Percentiles rank a stretch among this genome's conserved stretches.
Conservation (phyloP, 139 green algal species). For the Chlamydomonas applanata region DNA sequence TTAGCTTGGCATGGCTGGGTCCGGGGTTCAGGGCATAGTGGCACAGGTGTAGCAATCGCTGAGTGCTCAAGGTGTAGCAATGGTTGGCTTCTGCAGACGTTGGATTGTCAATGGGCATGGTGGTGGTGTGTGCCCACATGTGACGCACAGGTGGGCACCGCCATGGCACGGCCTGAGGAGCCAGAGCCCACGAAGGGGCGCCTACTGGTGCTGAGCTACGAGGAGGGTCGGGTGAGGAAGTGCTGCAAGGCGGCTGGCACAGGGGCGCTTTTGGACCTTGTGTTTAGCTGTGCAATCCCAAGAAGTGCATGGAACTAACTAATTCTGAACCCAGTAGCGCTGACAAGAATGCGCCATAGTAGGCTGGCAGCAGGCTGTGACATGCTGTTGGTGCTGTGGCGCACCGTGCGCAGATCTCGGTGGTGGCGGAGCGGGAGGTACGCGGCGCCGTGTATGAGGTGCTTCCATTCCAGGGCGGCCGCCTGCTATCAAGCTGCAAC, state of each 20-base stretch:
- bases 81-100: no score
- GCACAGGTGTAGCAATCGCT: no score
- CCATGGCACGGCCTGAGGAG: constrained; percentile 66
- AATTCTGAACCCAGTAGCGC: no score
- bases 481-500: constrained; percentile 89
- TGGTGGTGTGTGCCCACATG: no score
- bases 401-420: constrained; percentile 10
- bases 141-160: constrained; percentile 82
- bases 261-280: background rate
- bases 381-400: background rate
- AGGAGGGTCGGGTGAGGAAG: background rate
- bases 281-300: no score
- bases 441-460: constrained; percentile 85
- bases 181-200: constrained; percentile 75
- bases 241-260: background rate
- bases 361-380: no score
- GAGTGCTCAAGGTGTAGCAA: no score
- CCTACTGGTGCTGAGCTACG: constrained; percentile 48
- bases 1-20: background rate
- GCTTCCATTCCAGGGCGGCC: constrained; percentile 51
- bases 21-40: no score
- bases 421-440: constrained; percentile 83
- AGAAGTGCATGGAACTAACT: no score
- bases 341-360: no score
- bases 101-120: no score